These are phyloP conservation scores for Auricularia sp. DNA, from an alignment of 768 basidiomycete species.

Conservation along the genomic window DNA sequence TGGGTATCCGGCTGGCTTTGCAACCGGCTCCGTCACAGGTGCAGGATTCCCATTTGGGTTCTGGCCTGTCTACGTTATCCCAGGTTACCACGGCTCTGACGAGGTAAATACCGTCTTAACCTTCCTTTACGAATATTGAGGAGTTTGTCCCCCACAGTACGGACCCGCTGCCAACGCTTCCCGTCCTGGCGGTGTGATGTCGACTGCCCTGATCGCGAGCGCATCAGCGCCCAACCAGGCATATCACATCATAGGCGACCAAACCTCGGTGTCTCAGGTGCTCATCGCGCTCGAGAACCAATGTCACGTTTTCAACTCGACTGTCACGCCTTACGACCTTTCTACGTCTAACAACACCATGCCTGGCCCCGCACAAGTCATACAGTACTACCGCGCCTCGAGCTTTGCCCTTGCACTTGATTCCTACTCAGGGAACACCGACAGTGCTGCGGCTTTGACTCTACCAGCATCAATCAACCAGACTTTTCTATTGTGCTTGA, in stretches of 20 bases:
- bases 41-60: neutral
- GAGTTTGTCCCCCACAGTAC: neutral
- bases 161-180: neutral
- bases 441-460: no score
- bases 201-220: neutral
- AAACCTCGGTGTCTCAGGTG: neutral
- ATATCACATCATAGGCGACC: neutral
- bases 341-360: neutral
- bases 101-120: neutral
- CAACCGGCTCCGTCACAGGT: neutral
- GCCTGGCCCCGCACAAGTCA: slow-evolving; percentile 8
- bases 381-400: slow-evolving; percentile 12
- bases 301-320: neutral
- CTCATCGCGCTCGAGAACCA: neutral
- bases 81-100: neutral
- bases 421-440: slow-evolving; percentile 2
- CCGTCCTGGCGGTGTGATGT: neutral
- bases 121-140: neutral
- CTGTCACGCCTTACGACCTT: neutral
- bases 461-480: slow-evolving; percentile 7
- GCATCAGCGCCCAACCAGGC: neutral
- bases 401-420: slow-evolving; percentile 11
- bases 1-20: neutral
- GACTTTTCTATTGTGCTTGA: slow-evolving; percentile 12
- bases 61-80: neutral